Percentiles rank a stretch among this genome's conserved stretches.
phyloP scores from a whole-genome alignment of 164 flowering plant genomes.

The Protea cynaroides region DNA sequence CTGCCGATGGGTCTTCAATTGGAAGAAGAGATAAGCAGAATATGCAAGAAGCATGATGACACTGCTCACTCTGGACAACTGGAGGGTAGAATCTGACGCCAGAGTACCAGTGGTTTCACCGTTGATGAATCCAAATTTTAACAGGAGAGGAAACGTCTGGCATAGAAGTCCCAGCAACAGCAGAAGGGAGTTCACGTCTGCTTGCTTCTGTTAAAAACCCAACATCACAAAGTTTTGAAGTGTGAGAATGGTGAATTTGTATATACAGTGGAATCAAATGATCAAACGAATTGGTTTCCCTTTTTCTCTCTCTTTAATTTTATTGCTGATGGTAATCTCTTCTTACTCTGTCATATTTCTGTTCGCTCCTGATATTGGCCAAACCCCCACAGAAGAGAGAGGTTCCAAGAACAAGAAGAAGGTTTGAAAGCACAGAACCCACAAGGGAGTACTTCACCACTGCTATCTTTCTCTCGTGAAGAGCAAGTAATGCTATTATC shows the following conservation, averaged over 20 bases:
- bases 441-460: constrained; percentile 82
- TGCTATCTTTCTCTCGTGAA: constrained; percentile 41
- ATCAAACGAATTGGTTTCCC: not conserved
- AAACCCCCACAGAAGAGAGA: constrained; percentile 89
- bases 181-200: constrained; percentile 69
- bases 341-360: constrained; percentile 71
- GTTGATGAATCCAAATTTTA: constrained; percentile 22
- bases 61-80: constrained; percentile 68
- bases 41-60: constrained; percentile 81
- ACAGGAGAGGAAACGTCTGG: constrained; percentile 66
- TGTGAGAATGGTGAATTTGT: not conserved
- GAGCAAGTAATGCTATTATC: constrained; percentile 80
- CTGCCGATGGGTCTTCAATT: constrained; percentile 69
- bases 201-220: constrained; percentile 64
- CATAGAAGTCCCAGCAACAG: constrained; percentile 67
- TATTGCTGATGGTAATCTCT: not conserved
- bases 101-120: constrained; percentile 11
- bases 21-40: constrained; percentile 64
- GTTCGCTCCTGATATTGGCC: constrained; percentile 52
- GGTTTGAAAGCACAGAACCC: constrained; percentile 92
- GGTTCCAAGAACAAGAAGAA: constrained; percentile 84
- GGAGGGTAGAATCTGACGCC: constrained; percentile 30
- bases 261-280: not conserved
- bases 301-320: no score
- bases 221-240: not conserved